phyloP scores from a whole-genome alignment of 2,329 filamentous ascomycete genomes.

The Penicillium sp. region DNA sequence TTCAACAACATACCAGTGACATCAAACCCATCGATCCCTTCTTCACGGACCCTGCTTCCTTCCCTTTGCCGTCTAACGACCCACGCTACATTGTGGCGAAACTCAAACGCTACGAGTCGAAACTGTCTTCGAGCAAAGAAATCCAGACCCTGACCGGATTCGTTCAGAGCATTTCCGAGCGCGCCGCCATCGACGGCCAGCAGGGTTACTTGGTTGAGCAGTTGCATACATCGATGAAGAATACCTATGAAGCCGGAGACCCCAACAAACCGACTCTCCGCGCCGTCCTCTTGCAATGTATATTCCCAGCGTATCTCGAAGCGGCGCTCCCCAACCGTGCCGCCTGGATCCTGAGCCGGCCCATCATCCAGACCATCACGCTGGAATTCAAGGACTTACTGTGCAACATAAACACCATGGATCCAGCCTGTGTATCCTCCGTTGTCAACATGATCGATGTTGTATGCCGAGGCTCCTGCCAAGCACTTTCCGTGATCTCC shows the following conservation, averaged over 20 bases:
- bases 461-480: constrained; percentile 40
- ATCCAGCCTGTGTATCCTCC: constrained; percentile 40
- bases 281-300: constrained; percentile 52
- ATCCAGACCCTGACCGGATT: constrained; percentile 59
- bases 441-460: constrained; percentile 38
- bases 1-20: constrained; percentile 60
- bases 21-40: constrained; percentile 58
- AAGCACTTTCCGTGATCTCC: constrained; percentile 39
- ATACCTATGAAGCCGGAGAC: constrained; percentile 44
- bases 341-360: constrained; percentile 54
- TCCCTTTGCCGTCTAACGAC: constrained; percentile 60
- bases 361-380: constrained; percentile 52
- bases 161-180: constrained; percentile 58
- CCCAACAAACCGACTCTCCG: constrained; percentile 48
- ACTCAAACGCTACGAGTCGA: constrained; percentile 59
- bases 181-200: constrained; percentile 58
- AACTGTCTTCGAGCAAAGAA: constrained; percentile 49
- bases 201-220: constrained; percentile 58
- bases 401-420: constrained; percentile 46
- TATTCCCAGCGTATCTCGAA: constrained; percentile 59
- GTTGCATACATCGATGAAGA: constrained; percentile 51
- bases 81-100: constrained; percentile 63
- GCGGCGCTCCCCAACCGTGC: constrained; percentile 45
- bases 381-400: constrained; percentile 46
- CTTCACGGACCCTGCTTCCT: constrained; percentile 60